These are phyloP conservation scores for Eucalyptus pumila DNA, from an alignment of 345 rosid species.

Conservation along the genomic window DNA sequence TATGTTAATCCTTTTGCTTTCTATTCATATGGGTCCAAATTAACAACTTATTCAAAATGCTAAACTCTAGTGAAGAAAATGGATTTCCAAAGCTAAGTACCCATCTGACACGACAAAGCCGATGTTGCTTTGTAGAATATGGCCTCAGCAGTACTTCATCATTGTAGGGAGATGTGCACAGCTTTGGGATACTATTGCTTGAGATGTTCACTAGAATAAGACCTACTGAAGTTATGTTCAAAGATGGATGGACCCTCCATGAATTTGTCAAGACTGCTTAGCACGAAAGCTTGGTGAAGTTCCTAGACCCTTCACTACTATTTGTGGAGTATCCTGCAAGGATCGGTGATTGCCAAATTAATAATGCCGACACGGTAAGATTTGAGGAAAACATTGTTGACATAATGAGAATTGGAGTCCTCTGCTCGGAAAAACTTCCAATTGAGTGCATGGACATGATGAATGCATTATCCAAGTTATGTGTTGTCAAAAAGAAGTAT, in stretches of 20 bases:
- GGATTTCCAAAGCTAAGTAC: not conserved
- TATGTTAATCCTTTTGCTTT: not conserved
- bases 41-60: not conserved
- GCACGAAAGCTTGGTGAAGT: accelerated
- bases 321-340: accelerated
- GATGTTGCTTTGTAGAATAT: not conserved
- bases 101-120: accelerated
- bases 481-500: not conserved
- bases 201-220: not conserved
- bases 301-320: accelerated
- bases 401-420: not conserved
- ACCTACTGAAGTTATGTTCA: not conserved
- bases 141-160: not conserved
- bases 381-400: not conserved
- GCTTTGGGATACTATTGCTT: not conserved
- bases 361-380: not conserved
- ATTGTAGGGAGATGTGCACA: accelerated
- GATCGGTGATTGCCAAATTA: accelerated
- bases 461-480: not conserved
- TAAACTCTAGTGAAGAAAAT: not conserved
- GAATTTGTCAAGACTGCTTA: not conserved
- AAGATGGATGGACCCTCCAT: not conserved
- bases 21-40: not conserved
- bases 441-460: not conserved
- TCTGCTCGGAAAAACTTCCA: not conserved